A percentile compares a stretch with the other conserved stretches of the same genome.
Evolutionary conservation across 192 early-diverging fungal species (phyloP).

Genomic region (Coemansia sp.): DNA sequence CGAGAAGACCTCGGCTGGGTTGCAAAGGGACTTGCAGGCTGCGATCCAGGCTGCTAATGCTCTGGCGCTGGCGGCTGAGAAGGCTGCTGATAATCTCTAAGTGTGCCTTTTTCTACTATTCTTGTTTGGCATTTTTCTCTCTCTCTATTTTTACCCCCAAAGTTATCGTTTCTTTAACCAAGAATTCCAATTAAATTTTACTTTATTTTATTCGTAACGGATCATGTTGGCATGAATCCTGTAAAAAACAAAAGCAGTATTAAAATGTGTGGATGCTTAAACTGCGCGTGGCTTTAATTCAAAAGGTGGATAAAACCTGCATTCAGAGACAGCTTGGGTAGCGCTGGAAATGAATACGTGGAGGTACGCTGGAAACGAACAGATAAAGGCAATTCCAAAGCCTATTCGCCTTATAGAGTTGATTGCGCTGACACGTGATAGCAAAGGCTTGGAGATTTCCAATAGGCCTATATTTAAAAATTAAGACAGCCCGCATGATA

Average conservation of each 20-base stretch:
- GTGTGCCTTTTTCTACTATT: slow-evolving; percentile 4
- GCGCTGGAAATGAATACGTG: no score
- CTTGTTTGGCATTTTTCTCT: neutral
- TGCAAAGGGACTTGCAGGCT: slow-evolving; percentile 31
- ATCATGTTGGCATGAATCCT: no score
- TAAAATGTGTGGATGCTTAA: no score
- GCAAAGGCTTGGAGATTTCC: neutral
- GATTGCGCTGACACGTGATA: neutral
- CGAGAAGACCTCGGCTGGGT: slow-evolving; percentile 6
- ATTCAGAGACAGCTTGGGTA: no score
- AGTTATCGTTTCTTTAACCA: no score
- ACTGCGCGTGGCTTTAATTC: neutral
- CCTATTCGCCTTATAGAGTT: neutral
- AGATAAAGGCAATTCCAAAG: no score
- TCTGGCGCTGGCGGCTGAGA: slow-evolving; percentile 42
- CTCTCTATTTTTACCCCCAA: no score
- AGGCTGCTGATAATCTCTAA: slow-evolving; percentile 26
- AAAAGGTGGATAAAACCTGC: no score
- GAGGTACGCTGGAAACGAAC: no score
- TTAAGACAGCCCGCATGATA: neutral
- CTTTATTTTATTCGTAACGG: no score
- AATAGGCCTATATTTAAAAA: neutral
- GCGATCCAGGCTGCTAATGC: slow-evolving; percentile 33
- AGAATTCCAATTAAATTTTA: no score
- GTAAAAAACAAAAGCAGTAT: no score